A percentile compares a stretch with the other conserved stretches of the same genome.
phyloP scores from a whole-genome alignment of 805 yeast genomes.

The Saturnispora hagleri region DNA sequence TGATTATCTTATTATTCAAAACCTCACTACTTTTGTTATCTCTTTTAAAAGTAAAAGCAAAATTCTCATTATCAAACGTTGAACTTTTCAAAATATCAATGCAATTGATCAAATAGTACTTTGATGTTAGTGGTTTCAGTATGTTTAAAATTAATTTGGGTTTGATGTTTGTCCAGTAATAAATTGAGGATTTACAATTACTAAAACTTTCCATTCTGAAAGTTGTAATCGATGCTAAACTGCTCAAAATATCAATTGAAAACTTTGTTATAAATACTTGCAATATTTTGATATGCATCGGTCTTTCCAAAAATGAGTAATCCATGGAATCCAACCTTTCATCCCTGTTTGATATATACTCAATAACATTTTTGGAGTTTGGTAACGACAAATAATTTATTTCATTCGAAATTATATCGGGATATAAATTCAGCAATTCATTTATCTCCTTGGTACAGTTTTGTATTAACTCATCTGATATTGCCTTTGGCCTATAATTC shows the following conservation, averaged over 20 bases:
- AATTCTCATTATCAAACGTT: conserved; percentile 24
- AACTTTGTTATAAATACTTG: conserved; percentile 43
- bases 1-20: conserved; percentile 9
- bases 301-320: conserved; percentile 22
- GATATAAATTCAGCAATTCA: conserved; percentile 19
- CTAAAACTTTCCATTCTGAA: conserved; percentile 15
- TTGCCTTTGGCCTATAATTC: conserved; percentile 55
- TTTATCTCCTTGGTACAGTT: conserved; percentile 22
- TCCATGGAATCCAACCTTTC: conserved; percentile 12
- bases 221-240: conserved; percentile 26
- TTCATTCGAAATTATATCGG: conserved; percentile 24
- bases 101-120: conserved; percentile 41
- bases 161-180: conserved; percentile 27
- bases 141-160: conserved; percentile 30
- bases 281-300: conserved; percentile 38
- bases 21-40: conserved; percentile 4
- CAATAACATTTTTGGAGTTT: conserved; percentile 10
- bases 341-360: conserved; percentile 10
- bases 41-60: conserved; percentile 21
- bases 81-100: conserved; percentile 46
- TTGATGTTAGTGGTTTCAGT: conserved; percentile 44
- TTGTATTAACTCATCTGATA: conserved; percentile 31
- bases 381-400: conserved; percentile 18
- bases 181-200: conserved; percentile 10
- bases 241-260: conserved; percentile 50